Conservation (phyloP, 225 moss, liverwort and hornwort species). For the Bryoerythrophyllum caledonicum region DNA sequence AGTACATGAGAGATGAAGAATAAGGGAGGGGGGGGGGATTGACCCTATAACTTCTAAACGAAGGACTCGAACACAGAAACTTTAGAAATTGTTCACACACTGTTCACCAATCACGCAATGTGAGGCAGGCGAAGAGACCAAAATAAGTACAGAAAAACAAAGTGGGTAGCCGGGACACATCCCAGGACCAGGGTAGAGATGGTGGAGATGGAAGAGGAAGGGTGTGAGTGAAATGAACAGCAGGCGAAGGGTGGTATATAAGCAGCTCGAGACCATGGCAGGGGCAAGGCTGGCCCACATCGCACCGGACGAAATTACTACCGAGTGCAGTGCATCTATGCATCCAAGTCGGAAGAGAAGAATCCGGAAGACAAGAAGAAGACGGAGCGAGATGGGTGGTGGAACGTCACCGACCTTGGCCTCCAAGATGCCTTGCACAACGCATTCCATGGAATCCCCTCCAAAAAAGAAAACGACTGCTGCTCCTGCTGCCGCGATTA, state of each 20-base stretch:
- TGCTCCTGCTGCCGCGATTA: too few relatives aligned
- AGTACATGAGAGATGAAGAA: neutral
- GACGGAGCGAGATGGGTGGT: neutral
- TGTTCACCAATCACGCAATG: slow-evolving; percentile 15
- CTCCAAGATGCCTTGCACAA: slow-evolving; percentile 78
- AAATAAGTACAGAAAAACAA: neutral
- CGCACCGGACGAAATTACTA: slow-evolving; percentile 16
- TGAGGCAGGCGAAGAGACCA: neutral
- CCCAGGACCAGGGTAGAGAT: neutral
- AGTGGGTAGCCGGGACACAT: neutral
- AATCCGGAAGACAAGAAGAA: neutral
- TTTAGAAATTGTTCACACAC: neutral
- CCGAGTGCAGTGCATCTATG: slow-evolving; percentile 33
- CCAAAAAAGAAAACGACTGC: neutral
- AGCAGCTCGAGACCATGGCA: slow-evolving; percentile 12
- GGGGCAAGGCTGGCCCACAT: slow-evolving; percentile 36
- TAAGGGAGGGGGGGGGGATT: neutral
- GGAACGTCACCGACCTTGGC: slow-evolving; percentile 32
- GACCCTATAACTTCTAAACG: neutral
- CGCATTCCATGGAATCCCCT: slow-evolving; percentile 72
- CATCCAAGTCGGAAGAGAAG: slow-evolving; percentile 17
- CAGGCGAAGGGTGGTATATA: slow-evolving; percentile 24
- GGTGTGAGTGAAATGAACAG: neutral
- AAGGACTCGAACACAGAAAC: neutral
- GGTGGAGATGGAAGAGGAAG: neutral